phyloP scores from a whole-genome alignment of 2,329 filamentous ascomycete genomes.

The Iodosphaeria phyllophila region DNA sequence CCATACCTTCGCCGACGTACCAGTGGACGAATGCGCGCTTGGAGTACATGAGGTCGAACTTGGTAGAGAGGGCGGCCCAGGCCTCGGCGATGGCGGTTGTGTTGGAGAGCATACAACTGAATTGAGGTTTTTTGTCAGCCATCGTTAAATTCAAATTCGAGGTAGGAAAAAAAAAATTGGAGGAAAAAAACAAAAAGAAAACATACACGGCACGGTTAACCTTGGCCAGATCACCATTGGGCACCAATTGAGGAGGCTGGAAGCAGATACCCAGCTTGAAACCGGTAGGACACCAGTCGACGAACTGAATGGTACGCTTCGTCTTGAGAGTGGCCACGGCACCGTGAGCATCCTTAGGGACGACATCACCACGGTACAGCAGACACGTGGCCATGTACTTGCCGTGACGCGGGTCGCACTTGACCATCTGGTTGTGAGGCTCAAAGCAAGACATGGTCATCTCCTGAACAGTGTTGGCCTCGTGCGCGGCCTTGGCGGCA shows the following conservation, averaged over 20 bases:
- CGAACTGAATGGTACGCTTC: conserved; percentile 97
- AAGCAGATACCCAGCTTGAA: conserved; percentile 99
- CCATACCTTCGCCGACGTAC: conserved; percentile 99
- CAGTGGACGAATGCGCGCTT: conserved; percentile 99
- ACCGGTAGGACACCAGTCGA: conserved; percentile 99
- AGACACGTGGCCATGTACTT: conserved; percentile 99
- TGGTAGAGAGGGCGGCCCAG: conserved; percentile 88
- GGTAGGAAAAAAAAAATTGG: conserved; percentile 2
- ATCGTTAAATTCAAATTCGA: too few relatives aligned
- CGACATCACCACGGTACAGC: conserved; percentile 95
- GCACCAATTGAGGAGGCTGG: conserved; percentile 89
- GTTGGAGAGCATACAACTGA: conserved; percentile 93
- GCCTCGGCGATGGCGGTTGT: conserved; percentile 97
- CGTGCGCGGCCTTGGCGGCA: conserved; percentile 86
- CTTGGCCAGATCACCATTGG: conserved; percentile 92
- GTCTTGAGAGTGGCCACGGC: conserved; percentile 96
- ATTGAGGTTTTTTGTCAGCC: too few relatives aligned
- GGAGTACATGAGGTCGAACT: conserved; percentile 99
- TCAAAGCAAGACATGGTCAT: conserved; percentile 99
- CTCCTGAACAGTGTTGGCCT: conserved; percentile 95
- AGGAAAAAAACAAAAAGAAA: too few relatives aligned
- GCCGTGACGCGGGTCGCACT: conserved; percentile 94
- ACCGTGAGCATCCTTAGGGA: conserved; percentile 83
- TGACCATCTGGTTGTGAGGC: conserved; percentile 99
- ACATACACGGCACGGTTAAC: conserved; percentile 95